A percentile compares a stretch with the other conserved stretches of the same genome.
Conservation (phyloP, 2,329 filamentous ascomycete species). For the Fonsecaea pugnacius region DNA sequence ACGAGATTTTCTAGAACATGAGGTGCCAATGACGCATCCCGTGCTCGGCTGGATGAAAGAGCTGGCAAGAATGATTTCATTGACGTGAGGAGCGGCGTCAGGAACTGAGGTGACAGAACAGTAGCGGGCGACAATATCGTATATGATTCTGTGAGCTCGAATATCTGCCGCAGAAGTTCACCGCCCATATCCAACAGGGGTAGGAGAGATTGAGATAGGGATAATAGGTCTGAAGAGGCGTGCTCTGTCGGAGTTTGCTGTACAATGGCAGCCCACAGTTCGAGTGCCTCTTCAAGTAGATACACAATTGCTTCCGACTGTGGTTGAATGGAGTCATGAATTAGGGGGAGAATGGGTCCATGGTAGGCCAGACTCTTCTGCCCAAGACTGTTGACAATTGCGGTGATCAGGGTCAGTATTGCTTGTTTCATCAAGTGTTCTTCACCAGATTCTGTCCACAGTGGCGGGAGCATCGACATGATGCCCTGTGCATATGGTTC, state of each 20-base stretch:
- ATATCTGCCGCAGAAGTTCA: slow-evolving; percentile 64
- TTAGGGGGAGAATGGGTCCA: slow-evolving; percentile 76
- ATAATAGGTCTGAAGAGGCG: slow-evolving; percentile 63
- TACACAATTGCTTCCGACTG: slow-evolving; percentile 75
- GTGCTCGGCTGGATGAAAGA: slow-evolving; percentile 32
- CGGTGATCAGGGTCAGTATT: slow-evolving; percentile 81
- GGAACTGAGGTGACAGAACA: slow-evolving; percentile 48
- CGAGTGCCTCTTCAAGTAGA: slow-evolving; percentile 86
- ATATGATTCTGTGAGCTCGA: slow-evolving; percentile 72
- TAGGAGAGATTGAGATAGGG: slow-evolving; percentile 66
- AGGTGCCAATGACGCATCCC: slow-evolving; percentile 46
- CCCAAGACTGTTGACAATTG: slow-evolving; percentile 85
- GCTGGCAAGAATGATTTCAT: slow-evolving; percentile 35
- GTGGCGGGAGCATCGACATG: slow-evolving; percentile 74
- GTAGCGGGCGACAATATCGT: slow-evolving; percentile 64
- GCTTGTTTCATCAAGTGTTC: slow-evolving; percentile 93
- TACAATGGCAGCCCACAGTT: slow-evolving; percentile 81
- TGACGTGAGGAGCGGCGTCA: slow-evolving; percentile 47
- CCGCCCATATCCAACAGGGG: slow-evolving; percentile 70
- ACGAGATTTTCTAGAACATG: slow-evolving; percentile 47
- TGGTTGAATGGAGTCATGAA: slow-evolving; percentile 77
- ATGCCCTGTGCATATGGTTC: slow-evolving; percentile 73
- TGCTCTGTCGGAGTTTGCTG: slow-evolving; percentile 66
- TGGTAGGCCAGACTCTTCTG: slow-evolving; percentile 78
- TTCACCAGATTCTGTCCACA: slow-evolving; percentile 85